Conservation (phyloP, 208 protist genomes). For the Polymyxa betae region DNA sequence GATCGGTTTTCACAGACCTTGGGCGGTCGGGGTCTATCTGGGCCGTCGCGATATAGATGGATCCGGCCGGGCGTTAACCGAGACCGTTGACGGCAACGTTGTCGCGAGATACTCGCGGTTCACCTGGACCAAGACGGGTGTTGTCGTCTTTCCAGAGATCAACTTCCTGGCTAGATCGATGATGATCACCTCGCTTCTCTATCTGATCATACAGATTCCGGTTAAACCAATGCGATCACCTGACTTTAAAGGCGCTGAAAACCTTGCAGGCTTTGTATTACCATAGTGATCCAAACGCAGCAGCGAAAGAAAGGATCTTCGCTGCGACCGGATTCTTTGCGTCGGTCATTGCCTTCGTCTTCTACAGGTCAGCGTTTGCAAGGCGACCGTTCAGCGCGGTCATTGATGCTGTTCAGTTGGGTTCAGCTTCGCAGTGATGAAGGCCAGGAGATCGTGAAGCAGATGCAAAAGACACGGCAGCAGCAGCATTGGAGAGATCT, state of each 20-base stretch:
- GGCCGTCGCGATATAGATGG: constrained; percentile 63
- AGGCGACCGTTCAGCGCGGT: not conserved
- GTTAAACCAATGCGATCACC: not conserved
- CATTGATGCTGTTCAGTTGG: not conserved
- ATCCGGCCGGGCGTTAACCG: constrained; percentile 55
- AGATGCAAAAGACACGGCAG: not conserved
- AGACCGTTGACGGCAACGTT: constrained; percentile 26
- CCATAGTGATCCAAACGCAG: not conserved
- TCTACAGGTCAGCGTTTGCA: not conserved
- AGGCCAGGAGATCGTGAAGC: not conserved
- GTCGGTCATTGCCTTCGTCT: not conserved
- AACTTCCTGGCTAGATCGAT: constrained; percentile 63
- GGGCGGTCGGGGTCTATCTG: constrained; percentile 51
- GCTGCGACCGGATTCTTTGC: not conserved
- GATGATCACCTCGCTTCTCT: constrained; percentile 61
- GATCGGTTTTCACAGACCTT: constrained; percentile 58
- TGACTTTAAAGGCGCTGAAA: too few relatives aligned
- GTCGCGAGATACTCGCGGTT: not conserved
- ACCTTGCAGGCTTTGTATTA: not conserved
- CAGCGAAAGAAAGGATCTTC: not conserved
- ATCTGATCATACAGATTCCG: constrained; percentile 70
- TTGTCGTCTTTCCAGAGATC: constrained; percentile 64
- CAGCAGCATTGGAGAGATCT: not conserved
- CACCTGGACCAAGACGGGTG: constrained; percentile 58
- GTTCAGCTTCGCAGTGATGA: constrained; percentile 17